Conservation (phyloP, 768 basidiomycete genomes). For the Mycena leptocephala region DNA sequence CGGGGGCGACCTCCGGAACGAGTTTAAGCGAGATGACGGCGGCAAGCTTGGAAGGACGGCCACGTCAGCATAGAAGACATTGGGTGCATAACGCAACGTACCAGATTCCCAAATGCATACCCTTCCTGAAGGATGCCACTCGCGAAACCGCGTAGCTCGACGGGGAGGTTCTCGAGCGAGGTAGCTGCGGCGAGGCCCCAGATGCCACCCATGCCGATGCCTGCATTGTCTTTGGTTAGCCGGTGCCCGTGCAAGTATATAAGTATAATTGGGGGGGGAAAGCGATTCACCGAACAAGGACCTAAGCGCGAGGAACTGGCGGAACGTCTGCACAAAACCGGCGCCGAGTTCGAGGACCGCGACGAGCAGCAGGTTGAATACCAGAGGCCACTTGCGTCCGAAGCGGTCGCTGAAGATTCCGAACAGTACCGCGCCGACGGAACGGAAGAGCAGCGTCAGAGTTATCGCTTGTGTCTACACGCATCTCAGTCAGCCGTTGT, state of each 20-base stretch:
- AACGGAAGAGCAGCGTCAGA: constrained; percentile 91
- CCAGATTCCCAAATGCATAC: constrained; percentile 22
- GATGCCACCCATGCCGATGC: constrained; percentile 28
- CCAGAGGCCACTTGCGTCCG: constrained; percentile 95
- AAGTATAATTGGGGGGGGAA: constrained; percentile 7
- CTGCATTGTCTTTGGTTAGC: constrained; percentile 8
- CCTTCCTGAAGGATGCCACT: constrained; percentile 20
- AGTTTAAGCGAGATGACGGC: constrained; percentile 86
- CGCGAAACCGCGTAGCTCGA: constrained; percentile 18
- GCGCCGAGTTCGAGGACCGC: constrained; percentile 83
- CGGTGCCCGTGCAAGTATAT: constrained; percentile 16
- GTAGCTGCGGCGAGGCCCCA: constrained; percentile 20
- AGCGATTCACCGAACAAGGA: constrained; percentile 76
- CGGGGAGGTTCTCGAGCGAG: constrained; percentile 26
- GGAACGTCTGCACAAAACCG: constrained; percentile 85
- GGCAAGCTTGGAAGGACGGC: constrained; percentile 59
- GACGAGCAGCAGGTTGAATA: constrained; percentile 82
- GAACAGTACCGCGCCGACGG: constrained; percentile 86
- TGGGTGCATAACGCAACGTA: constrained; percentile 1
- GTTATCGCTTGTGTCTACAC: constrained; percentile 86
- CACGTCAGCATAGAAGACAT: constrained; percentile 9
- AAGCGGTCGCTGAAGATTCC: constrained; percentile 91
- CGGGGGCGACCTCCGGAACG: constrained; percentile 59
- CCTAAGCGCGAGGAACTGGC: constrained; percentile 87
- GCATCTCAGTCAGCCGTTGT: constrained; percentile 15